These are phyloP conservation scores for Sclerotinia subarctica DNA, from an alignment of 2,329 filamentous ascomycete species.

Conservation along the genomic window DNA sequence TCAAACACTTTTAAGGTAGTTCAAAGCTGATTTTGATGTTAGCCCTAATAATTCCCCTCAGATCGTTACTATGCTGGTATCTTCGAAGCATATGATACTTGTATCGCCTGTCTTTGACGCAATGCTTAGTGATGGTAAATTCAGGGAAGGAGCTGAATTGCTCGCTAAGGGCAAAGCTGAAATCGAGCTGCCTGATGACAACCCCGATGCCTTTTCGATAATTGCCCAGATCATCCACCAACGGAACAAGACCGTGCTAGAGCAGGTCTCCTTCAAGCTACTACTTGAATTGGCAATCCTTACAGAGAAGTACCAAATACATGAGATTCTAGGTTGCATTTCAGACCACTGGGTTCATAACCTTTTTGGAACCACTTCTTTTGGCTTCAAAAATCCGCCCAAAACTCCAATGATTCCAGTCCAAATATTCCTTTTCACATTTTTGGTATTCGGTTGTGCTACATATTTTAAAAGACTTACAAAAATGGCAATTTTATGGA, in stretches of 20 bases:
- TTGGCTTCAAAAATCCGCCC: neutral
- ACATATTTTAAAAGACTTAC: neutral
- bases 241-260: neutral
- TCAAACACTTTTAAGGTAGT: neutral
- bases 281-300: neutral
- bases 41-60: neutral
- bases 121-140: neutral
- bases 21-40: neutral
- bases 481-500: neutral
- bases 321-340: neutral
- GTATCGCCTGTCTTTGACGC: slow-evolving; percentile 7
- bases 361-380: neutral
- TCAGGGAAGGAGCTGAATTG: neutral
- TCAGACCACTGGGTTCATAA: neutral
- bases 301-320: neutral
- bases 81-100: slow-evolving; percentile 10
- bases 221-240: neutral
- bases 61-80: slow-evolving; percentile 5
- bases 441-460: no score
- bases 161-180: neutral
- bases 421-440: no score
- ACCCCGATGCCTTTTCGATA: slow-evolving; percentile 3
- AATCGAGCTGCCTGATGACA: slow-evolving; percentile 7
- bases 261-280: neutral
- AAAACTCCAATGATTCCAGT: no score